These are phyloP conservation scores for Melanopsichium pennsylvanicum DNA, from an alignment of 1,284 basidiomycete genomes.

Conservation along the genomic window DNA sequence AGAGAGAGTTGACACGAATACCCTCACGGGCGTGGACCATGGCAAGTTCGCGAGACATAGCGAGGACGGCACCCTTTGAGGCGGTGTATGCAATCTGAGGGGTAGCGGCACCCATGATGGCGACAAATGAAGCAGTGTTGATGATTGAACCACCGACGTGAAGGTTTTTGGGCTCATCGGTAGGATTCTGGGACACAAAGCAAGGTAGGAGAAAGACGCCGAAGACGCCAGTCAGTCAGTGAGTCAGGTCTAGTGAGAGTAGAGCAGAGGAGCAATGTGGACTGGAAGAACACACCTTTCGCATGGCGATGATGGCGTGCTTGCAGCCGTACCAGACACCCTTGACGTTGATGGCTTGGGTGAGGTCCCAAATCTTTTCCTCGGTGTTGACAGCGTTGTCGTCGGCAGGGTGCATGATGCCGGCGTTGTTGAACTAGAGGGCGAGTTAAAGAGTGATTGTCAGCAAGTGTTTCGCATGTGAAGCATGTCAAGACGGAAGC, in stretches of 20 bases:
- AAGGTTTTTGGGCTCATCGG: slow-evolving; percentile 80
- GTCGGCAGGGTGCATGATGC: slow-evolving; percentile 93
- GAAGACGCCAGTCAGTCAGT: no score
- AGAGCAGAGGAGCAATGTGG: no score
- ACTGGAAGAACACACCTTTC: no score
- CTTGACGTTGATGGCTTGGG: slow-evolving; percentile 91
- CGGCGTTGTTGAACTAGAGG: slow-evolving; percentile 68
- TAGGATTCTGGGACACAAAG: no score
- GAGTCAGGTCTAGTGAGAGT: no score
- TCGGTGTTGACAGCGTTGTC: slow-evolving; percentile 94
- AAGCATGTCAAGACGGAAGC: no score
- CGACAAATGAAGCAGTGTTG: slow-evolving; percentile 95
- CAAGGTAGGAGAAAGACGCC: no score
- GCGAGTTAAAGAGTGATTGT: no score
- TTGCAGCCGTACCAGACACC: slow-evolving; percentile 98
- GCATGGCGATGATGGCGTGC: slow-evolving; percentile 94
- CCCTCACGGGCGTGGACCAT: slow-evolving; percentile 97
- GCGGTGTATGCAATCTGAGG: slow-evolving; percentile 84
- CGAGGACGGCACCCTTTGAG: slow-evolving; percentile 85
- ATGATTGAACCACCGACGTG: slow-evolving; percentile 90
- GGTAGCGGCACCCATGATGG: slow-evolving; percentile 89
- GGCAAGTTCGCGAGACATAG: slow-evolving; percentile 96
- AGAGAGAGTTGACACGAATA: slow-evolving; percentile 91
- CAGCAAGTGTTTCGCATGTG: no score
- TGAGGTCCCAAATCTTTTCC: slow-evolving; percentile 81